Evolutionary conservation across 768 basidiomycete genomes (phyloP), one percentile per base, ranked within the genome.

Genomic region (Calocera cornea): DNA sequence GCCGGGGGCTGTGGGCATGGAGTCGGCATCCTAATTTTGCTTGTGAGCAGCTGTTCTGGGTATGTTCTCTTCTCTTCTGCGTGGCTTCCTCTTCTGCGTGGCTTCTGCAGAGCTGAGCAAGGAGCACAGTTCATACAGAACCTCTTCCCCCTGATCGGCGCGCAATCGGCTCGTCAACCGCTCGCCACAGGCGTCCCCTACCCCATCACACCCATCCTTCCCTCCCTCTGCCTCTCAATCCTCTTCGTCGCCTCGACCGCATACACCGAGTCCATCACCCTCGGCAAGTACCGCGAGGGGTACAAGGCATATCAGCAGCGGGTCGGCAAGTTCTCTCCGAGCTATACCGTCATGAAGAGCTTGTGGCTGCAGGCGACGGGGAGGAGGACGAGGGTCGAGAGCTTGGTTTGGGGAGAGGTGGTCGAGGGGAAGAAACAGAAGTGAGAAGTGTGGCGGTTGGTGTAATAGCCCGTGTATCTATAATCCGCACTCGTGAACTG

Each of bases 1-100:
- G 92, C 0, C 80, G 82, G 22, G 95, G 95, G 2, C 76, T 97
- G 7, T 98, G 90, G 90, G 83, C 84, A 1, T 95, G 86, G 81
- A 86, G 84, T 1, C 80, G 95, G 17, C 95, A 98, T 76, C 94
- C 95, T 38, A 98, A 98, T 76, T 95, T 92, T 74, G 78, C 87
- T 0, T 93, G 90, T 75, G 95, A 98, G 75, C 93, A 95, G 75
- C 76, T 78, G 17, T 92, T 95, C 77, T 95, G 88, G 88, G 88
- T 89, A 70, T 44, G 84, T 78, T 17, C 33, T 7, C 27, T 67
- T 27, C 49, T 67, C 17, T 2, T n/a, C n/a, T n/a, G n/a, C n/a
- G n/a, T n/a, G n/a, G n/a, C 67, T 41, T 19, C 16, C 65, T 44
- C 41, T 31, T 50, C 41, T 64, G n/a, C 8, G 1, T 27, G 3